Evolutionary conservation across 352 stramenopile species (phyloP).

Genomic region (Globisporangium viniferum): DNA sequence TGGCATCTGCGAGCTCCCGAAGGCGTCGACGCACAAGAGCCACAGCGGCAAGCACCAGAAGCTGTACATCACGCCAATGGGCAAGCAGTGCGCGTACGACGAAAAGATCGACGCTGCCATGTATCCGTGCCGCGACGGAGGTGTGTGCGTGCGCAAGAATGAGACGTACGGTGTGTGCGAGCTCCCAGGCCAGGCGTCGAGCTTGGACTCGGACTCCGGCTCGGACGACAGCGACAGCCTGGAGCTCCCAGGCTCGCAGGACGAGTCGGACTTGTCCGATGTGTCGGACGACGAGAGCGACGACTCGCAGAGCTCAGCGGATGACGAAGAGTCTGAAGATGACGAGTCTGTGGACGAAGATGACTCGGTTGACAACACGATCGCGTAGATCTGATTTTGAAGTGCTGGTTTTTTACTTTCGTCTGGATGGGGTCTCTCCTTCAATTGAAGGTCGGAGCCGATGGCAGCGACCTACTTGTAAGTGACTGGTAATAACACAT

Average conservation of each 20-base stretch:
- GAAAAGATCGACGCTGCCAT: no score
- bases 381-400: neutral
- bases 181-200: constrained; percentile 6
- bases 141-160: constrained; percentile 49
- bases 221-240: constrained; percentile 16
- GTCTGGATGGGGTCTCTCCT: neutral
- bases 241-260: constrained; percentile 7
- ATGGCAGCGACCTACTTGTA: neutral
- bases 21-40: no score
- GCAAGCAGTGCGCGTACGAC: constrained; percentile 57
- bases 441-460: neutral
- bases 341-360: neutral
- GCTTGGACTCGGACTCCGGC: constrained; percentile 13
- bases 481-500: neutral
- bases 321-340: constrained; percentile 10
- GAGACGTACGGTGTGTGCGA: constrained; percentile 53
- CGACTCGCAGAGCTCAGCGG: constrained; percentile 6
- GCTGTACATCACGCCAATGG: constrained; percentile 53
- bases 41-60: constrained; percentile 29
- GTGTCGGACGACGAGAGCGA: constrained; percentile 9
- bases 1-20: constrained; percentile 35
- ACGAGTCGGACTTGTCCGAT: neutral
- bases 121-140: constrained; percentile 39
- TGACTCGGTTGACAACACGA: constrained; percentile 2
- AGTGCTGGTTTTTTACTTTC: neutral